A percentile compares a stretch with the other conserved stretches of the same genome.
phyloP scores from a whole-genome alignment of 2,329 filamentous ascomycete species.

The Exophiala alcalophila region DNA sequence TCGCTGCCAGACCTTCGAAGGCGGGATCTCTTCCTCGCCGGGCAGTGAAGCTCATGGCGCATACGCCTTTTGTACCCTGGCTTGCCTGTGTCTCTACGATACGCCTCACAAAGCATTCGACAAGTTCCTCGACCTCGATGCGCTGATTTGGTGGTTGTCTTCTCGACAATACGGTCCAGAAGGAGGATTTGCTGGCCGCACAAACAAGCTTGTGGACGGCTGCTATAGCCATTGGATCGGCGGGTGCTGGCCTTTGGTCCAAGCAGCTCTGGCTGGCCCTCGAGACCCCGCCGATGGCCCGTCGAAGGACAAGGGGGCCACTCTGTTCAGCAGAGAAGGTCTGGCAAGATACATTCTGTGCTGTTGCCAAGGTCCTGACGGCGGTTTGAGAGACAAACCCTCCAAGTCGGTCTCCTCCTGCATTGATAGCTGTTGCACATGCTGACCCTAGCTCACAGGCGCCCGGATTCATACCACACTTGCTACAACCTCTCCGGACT shows the following conservation, averaged over 20 bases:
- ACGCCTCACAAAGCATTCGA: constrained; percentile 71
- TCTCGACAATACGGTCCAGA: constrained; percentile 86
- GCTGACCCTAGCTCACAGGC: constrained; percentile 46
- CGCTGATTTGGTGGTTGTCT: constrained; percentile 82
- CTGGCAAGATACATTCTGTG: constrained; percentile 84
- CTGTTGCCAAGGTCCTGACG: constrained; percentile 76
- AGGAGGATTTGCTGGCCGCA: constrained; percentile 87
- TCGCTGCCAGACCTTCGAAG: constrained; percentile 79
- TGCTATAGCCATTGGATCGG: constrained; percentile 99
- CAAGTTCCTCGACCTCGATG: constrained; percentile 71
- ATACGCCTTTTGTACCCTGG: constrained; percentile 92
- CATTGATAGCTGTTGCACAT: constrained; percentile 12
- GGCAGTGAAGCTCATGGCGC: constrained; percentile 91
- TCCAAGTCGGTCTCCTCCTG: constrained; percentile 63
- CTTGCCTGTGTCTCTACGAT: constrained; percentile 81
- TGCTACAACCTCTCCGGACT: constrained; percentile 87
- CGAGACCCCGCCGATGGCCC: constrained; percentile 31
- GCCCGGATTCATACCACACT: constrained; percentile 85
- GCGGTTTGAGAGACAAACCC: constrained; percentile 90
- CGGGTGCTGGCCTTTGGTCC: constrained; percentile 86
- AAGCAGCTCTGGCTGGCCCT: constrained; percentile 67
- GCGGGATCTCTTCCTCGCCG: constrained; percentile 82
- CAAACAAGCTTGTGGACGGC: constrained; percentile 96
- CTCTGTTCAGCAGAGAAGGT: constrained; percentile 75
- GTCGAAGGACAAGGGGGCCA: constrained; percentile 23